Conservation (phyloP, 78 protist species). For the Andalucia godoyi region DNA sequence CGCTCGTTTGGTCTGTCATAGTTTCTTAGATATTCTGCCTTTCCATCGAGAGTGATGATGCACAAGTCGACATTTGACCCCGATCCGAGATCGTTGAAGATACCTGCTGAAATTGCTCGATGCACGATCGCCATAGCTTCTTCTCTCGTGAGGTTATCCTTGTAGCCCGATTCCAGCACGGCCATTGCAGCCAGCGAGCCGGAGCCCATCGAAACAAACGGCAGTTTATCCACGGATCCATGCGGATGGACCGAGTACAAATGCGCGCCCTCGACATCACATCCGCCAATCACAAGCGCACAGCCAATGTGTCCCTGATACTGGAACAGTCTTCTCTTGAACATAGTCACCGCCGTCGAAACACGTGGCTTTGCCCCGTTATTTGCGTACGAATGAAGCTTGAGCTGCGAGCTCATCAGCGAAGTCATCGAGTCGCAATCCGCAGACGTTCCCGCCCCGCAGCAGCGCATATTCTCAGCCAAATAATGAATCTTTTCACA, state of each 20-base stretch:
- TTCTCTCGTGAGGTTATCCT: conserved; percentile 55
- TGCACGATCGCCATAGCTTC: conserved; percentile 80
- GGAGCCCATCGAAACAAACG: conserved; percentile 96
- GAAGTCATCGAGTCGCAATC: conserved; percentile 75
- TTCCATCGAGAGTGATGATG: conserved; percentile 57
- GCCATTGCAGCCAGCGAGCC: conserved; percentile 98
- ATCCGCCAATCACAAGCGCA: conserved; percentile 96
- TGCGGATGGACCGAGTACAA: conserved; percentile 85
- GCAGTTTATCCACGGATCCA: conserved; percentile 84
- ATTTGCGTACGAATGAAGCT: conserved; percentile 34
- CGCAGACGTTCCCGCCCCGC: conserved; percentile 99
- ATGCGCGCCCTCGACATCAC: conserved; percentile 77
- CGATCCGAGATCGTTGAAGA: conserved; percentile 94
- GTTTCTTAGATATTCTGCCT: conserved; percentile 22
- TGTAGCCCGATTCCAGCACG: conserved; percentile 80
- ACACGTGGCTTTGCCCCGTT: conserved; percentile 84
- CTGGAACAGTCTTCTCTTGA: conserved; percentile 78
- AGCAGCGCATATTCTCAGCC: conserved; percentile 93
- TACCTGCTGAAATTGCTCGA: conserved; percentile 89
- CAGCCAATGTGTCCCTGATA: conserved; percentile 91
- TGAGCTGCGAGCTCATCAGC: conserved; percentile 44
- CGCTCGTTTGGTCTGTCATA: conserved; percentile 34
- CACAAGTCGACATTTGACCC: conserved; percentile 91
- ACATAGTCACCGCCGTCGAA: conserved; percentile 72
- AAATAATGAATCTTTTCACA: conserved; percentile 97